A percentile compares a stretch with the other conserved stretches of the same genome.
phyloP scores from a whole-genome alignment of 1,139 yeast species.

The Yamadazyma mexicana region DNA sequence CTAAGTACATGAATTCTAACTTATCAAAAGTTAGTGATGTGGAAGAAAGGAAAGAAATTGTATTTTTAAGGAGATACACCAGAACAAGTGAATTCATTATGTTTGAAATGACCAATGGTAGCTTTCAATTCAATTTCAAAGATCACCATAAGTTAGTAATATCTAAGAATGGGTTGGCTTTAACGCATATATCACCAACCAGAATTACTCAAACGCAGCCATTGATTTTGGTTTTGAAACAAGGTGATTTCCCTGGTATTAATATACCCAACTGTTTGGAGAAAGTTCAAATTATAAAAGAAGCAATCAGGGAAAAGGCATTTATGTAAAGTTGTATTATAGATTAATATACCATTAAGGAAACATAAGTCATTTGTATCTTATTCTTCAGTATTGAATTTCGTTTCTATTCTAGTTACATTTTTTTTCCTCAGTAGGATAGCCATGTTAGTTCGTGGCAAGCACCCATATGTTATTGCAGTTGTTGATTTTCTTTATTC shows the following conservation, averaged over 20 bases:
- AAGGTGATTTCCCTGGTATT: constrained; percentile 59
- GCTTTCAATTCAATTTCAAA: constrained; percentile 89
- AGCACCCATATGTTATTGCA: no score
- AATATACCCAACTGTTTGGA: constrained; percentile 54
- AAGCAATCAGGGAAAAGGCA: constrained; percentile 44
- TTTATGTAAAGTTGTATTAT: constrained; percentile 23
- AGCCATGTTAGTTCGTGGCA: no score
- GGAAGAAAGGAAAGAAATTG: constrained; percentile 60
- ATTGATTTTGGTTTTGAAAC: constrained; percentile 57
- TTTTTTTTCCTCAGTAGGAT: no score
- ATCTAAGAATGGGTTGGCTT: constrained; percentile 70
- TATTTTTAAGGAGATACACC: constrained; percentile 77
- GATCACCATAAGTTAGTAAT: constrained; percentile 90
- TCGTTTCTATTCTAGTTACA: neutral
- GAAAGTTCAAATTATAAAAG: constrained; percentile 37
- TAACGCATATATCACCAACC: constrained; percentile 81
- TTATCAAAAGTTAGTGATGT: constrained; percentile 70
- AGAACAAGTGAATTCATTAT: constrained; percentile 78
- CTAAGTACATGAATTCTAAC: constrained; percentile 80
- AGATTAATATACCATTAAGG: constrained; percentile 8
- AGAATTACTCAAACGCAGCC: constrained; percentile 73
- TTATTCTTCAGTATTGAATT: neutral
- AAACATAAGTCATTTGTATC: neutral
- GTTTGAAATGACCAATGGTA: constrained; percentile 93
- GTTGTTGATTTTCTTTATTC: no score